Conservation (phyloP, 306 rosid genomes). For the Vachellia collinsii region DNA sequence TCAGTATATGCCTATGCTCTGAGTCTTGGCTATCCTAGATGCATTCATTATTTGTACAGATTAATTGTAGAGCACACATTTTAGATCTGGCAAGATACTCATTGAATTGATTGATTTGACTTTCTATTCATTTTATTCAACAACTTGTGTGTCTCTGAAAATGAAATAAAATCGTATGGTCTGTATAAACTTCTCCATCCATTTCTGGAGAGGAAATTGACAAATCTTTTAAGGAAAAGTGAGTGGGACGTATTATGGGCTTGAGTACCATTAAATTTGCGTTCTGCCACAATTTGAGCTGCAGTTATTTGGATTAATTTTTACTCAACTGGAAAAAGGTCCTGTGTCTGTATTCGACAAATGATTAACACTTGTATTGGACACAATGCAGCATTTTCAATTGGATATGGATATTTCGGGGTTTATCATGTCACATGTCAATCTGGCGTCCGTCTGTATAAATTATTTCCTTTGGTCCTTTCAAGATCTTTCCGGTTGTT, state of each 20-base stretch:
- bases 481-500: neutral
- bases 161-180: conserved; percentile 36
- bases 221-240: neutral
- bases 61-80: conserved; percentile 32
- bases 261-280: conserved; percentile 11
- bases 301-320: neutral
- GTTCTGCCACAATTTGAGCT: neutral
- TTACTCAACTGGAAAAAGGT: neutral
- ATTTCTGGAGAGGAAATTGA: conserved; percentile 11
- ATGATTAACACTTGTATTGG: neutral
- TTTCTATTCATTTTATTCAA: conserved; percentile 20
- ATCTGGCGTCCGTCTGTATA: neutral
- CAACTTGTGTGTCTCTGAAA: conserved; percentile 20
- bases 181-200: conserved; percentile 33
- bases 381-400: neutral
- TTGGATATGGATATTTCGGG: neutral
- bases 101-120: conserved; percentile 34
- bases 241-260: neutral
- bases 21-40: conserved; percentile 23
- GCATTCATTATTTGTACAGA: conserved; percentile 41
- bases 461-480: neutral
- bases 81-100: conserved; percentile 37
- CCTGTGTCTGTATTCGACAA: neutral
- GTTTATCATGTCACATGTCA: neutral
- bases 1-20: conserved; percentile 14